A percentile compares a stretch with the other conserved stretches of the same genome.
Evolutionary conservation across 768 basidiomycete species (phyloP).

Genomic region (Trametes sanguinea): DNA sequence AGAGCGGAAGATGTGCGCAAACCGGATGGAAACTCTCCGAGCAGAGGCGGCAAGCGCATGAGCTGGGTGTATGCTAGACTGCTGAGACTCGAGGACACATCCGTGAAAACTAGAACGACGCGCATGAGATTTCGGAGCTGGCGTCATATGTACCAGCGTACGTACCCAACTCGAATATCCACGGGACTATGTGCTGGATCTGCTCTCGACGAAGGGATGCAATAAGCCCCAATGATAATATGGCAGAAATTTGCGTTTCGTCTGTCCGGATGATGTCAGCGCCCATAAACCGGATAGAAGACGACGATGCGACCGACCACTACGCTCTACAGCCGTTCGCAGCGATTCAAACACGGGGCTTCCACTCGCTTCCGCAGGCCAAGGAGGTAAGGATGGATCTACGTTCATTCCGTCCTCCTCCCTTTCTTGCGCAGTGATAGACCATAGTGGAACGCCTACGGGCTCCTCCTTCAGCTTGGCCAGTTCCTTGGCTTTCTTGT

Average conservation of each 20-base stretch:
- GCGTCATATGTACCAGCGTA: background rate
- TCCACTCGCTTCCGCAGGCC: background rate
- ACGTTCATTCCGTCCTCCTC: conserved; percentile 24
- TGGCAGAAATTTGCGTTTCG: conserved; percentile 36
- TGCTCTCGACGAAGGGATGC: conserved; percentile 34
- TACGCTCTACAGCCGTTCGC: conserved; percentile 28
- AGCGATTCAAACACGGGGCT: background rate
- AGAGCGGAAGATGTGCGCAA: conserved; percentile 40
- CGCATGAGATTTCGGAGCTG: too few species aligned
- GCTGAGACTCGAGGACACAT: conserved; percentile 22
- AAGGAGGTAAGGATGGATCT: conserved; percentile 12
- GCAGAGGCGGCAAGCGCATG: conserved; percentile 14
- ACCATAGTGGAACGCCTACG: conserved; percentile 38
- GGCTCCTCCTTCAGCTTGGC: conserved; percentile 19
- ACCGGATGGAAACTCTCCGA: conserved; percentile 33
- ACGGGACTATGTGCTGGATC: conserved; percentile 36
- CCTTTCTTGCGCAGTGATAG: conserved; percentile 16
- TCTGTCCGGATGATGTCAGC: conserved; percentile 36
- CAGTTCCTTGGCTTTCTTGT: conserved; percentile 20
- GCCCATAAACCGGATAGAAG: too few species aligned
- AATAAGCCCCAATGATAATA: conserved; percentile 48
- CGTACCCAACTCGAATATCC: conserved; percentile 47
- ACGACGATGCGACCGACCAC: conserved; percentile 35
- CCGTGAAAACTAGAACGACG: conserved; percentile 35
- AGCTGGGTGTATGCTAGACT: conserved; percentile 29